Evolutionary conservation across 1,284 basidiomycete species (phyloP).

Genomic region (Melampsora allii-populina): DNA sequence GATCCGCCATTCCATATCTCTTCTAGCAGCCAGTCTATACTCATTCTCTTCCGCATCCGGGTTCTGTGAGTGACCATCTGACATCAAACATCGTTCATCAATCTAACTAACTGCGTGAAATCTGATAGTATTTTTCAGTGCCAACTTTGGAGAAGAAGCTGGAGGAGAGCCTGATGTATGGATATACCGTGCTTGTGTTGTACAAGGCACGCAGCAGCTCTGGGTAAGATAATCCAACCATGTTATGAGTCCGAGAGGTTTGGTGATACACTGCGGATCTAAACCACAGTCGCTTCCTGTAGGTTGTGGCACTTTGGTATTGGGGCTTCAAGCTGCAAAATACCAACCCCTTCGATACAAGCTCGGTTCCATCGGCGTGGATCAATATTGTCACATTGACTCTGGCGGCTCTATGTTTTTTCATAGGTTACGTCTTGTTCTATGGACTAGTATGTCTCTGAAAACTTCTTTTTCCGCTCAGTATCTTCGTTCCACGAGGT

Average conservation of each 20-base stretch:
- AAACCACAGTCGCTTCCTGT: conserved; percentile 50
- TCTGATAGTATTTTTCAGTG: conserved; percentile 68
- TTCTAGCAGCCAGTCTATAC: conserved; percentile 80
- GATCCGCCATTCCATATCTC: conserved; percentile 60
- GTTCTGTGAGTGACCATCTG: conserved; percentile 57
- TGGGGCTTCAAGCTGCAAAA: conserved; percentile 78
- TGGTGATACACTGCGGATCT: background rate
- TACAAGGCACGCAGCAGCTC: conserved; percentile 60
- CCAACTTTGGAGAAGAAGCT: conserved; percentile 94
- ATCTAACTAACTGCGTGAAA: background rate
- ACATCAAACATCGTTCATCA: background rate
- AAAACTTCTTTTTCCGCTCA: conserved; percentile 55
- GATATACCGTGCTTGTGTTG: conserved; percentile 80
- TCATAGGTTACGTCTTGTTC: conserved; percentile 75
- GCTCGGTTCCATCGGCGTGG: conserved; percentile 57
- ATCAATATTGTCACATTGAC: conserved; percentile 78
- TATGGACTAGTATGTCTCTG: conserved; percentile 69
- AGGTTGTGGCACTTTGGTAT: conserved; percentile 90
- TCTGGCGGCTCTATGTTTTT: conserved; percentile 66
- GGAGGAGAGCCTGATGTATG: conserved; percentile 88
- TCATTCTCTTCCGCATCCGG: conserved; percentile 81
- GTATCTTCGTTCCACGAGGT: no score
- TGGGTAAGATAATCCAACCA: conserved; percentile 15
- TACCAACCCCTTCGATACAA: conserved; percentile 56
- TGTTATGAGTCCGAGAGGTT: background rate